A percentile compares a stretch with the other conserved stretches of the same genome.
Conservation (phyloP, 139 green algal species). For the Marvania coccoides region DNA sequence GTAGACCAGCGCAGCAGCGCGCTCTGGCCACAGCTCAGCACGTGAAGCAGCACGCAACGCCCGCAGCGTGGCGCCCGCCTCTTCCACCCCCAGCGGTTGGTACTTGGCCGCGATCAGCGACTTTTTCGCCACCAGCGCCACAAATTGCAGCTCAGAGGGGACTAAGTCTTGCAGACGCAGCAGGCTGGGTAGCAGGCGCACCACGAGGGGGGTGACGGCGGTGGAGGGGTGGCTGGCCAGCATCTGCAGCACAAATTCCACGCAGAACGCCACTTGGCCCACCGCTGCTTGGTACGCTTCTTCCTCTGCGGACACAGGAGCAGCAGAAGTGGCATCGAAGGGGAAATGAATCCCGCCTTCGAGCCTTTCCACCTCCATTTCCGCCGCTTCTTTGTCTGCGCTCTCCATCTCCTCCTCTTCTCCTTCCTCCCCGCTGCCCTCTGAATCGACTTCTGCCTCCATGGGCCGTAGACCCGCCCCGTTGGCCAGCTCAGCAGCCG, state of each 20-base stretch:
- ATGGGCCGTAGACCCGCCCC: not conserved
- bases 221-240: conserved; percentile 26
- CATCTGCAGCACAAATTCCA: conserved; percentile 34
- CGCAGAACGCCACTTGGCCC: conserved; percentile 9
- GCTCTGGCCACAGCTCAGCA: conserved; percentile 53
- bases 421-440: not conserved
- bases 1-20: conserved; percentile 59
- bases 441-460: not conserved
- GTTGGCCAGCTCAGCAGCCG: no score
- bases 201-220: conserved; percentile 35
- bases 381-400: not conserved
- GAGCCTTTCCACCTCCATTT: not conserved
- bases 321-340: not conserved
- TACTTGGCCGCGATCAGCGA: conserved; percentile 61
- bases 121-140: conserved; percentile 40
- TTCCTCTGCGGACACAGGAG: not conserved
- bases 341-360: not conserved
- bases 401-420: not conserved
- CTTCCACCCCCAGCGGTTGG: conserved; percentile 33
- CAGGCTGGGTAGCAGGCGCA: conserved; percentile 53
- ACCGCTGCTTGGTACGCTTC: not conserved
- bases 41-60: not conserved
- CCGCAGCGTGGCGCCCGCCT: conserved; percentile 16
- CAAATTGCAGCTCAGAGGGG: conserved; percentile 58
- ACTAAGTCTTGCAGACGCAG: conserved; percentile 60